Evolutionary conservation across 2,329 filamentous ascomycete genomes (phyloP).

Genomic region (Leptographium lundbergii): DNA sequence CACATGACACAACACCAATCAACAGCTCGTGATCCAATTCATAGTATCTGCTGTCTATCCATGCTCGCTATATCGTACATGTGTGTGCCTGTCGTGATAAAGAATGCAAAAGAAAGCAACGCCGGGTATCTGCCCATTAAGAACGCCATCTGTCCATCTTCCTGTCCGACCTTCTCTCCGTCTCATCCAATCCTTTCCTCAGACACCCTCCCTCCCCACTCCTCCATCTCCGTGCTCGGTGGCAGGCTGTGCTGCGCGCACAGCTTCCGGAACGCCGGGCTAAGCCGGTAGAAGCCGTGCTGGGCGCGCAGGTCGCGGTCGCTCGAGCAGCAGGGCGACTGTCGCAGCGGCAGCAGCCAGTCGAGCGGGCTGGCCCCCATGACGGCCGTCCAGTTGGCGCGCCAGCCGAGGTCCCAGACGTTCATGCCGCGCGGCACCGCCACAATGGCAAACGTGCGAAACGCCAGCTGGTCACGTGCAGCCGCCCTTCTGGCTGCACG

Average conservation of each 20-base stretch:
- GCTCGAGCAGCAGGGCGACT: conserved; percentile 63
- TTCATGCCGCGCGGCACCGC: conserved; percentile 64
- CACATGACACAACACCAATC: too few relatives aligned
- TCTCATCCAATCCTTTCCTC: too few relatives aligned
- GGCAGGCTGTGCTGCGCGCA: conserved; percentile 30
- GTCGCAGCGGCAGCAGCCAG: conserved; percentile 68
- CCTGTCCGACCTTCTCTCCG: too few relatives aligned
- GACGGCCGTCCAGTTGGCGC: conserved; percentile 62
- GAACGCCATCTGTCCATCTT: not conserved
- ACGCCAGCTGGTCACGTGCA: conserved; percentile 32
- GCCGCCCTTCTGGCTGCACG: conserved; percentile 4
- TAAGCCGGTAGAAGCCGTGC: conserved; percentile 56
- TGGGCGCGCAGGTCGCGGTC: conserved; percentile 28
- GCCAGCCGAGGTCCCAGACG: conserved; percentile 65
- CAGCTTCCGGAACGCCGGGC: conserved; percentile 45
- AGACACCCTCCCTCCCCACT: not conserved
- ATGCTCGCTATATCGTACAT: not conserved
- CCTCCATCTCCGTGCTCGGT: conserved; percentile 1
- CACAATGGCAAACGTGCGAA: conserved; percentile 67
- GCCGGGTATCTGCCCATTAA: not conserved
- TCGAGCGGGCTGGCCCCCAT: conserved; percentile 63
- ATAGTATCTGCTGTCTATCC: not conserved
- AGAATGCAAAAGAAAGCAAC: not conserved
- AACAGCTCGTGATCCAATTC: not conserved
- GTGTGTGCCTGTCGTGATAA: not conserved